These are phyloP conservation scores for Naganishia albida DNA, from an alignment of 1,284 basidiomycete genomes.

Conservation along the genomic window DNA sequence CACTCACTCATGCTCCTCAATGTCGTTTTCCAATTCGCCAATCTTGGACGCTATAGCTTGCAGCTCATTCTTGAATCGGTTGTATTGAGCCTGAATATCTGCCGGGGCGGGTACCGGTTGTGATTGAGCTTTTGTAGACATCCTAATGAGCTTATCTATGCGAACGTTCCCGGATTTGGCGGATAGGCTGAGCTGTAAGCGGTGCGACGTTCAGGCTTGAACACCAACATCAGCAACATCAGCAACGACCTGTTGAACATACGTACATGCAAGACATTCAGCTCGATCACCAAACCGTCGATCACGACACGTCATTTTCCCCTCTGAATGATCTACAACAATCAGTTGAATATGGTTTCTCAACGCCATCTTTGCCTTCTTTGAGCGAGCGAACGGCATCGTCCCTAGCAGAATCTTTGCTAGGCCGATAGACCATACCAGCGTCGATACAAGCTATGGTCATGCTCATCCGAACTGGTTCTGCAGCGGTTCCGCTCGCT, in stretches of 20 bases:
- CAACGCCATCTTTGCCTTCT: no score
- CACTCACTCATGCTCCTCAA: slow-evolving; percentile 75
- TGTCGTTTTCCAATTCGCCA: slow-evolving; percentile 86
- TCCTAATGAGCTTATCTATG: not conserved
- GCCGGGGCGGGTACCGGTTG: slow-evolving; percentile 31
- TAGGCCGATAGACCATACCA: not conserved
- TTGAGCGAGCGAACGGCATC: not conserved
- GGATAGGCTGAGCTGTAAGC: not conserved
- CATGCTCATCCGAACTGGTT: not conserved
- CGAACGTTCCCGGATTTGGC: not conserved
- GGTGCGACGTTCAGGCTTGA: not conserved
- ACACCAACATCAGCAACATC: not conserved
- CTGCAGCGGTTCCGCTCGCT: no score
- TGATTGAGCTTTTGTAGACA: slow-evolving; percentile 25
- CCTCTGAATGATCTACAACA: no score
- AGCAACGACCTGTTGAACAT: not conserved
- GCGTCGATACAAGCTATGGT: not conserved
- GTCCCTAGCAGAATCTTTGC: not conserved
- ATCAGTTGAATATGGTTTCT: no score
- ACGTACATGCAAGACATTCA: no score
- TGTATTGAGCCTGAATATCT: slow-evolving; percentile 33
- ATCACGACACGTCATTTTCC: no score
- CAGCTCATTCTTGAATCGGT: slow-evolving; percentile 72
- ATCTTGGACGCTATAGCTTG: slow-evolving; percentile 86
- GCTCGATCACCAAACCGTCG: no score